Base-by-base conservation (phyloP, 2,329 filamentous ascomycete species). In the Diaporthe capsici region DNA sequence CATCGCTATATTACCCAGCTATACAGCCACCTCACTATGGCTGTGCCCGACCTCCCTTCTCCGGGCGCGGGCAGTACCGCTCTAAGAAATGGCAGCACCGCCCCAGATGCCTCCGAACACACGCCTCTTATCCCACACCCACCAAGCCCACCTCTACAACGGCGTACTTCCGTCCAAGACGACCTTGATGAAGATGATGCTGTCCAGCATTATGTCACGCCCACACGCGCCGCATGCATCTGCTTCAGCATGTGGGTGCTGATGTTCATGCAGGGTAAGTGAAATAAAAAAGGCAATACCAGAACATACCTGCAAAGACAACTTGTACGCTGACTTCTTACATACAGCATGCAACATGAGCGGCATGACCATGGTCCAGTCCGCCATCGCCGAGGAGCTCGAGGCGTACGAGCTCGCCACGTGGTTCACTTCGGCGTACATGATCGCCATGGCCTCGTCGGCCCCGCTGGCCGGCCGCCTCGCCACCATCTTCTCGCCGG, bases 401-500 rank as follows among this genome's bases (percentile, higher is more conserved):
- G 88, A 94, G 83, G 91, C 94, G 1, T 95, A 95, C 80, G 91
- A 92, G 74, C 86, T 91, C 73, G 92, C 92, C 49, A 94, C 91
- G 83, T 97, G 94, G 94, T 95, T 97, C 82, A 95, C 93, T 10
- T 94, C 93, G 44, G 88, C 93, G 3, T 97, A 95, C 81, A 87
- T 97, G 65, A 88, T 90, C 77, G 82, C 86, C 79, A 87, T 88
- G 89, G 94, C 89, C 39, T 88, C 87, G 17, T 84, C 94, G 17
- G 90, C 92, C 0, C 94, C 95, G 0, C 83, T 97, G 2, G 88
- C 91, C 53, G 94, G 94, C 9, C 91, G 94, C 25, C 86, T 97
- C 1, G 91, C 92, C 61, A 91, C 92, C 79, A 91, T 97, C 34
- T 96, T 97, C 83, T 91, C 92, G 0, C 90, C 94, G 0, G 88